Evolutionary conservation across 2,329 filamentous ascomycete species (phyloP).

Genomic region (Ceratocystis harringtonii): DNA sequence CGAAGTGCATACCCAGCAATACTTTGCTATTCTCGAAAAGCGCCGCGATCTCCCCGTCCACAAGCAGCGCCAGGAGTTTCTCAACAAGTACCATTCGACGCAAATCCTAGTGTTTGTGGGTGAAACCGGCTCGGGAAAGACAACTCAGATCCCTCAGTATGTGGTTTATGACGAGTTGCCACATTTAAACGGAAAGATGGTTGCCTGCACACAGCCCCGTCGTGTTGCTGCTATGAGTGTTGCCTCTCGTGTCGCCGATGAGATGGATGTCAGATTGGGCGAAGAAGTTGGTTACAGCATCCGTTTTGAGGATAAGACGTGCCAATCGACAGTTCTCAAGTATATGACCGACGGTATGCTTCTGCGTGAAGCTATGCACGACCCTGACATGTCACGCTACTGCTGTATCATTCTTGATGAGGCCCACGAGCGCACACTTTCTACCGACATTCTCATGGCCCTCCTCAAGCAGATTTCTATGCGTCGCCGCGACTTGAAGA

Average conservation of each 20-base stretch:
- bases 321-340: conserved; percentile 79
- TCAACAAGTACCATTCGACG: conserved; percentile 78
- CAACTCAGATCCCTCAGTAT: conserved; percentile 96
- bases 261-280: conserved; percentile 85
- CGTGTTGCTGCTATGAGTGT: conserved; percentile 98
- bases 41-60: conserved; percentile 80
- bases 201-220: conserved; percentile 93
- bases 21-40: conserved; percentile 77
- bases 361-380: conserved; percentile 88
- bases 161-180: conserved; percentile 94
- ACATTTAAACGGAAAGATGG: conserved; percentile 69
- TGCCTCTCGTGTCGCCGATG: conserved; percentile 90
- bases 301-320: conserved; percentile 91
- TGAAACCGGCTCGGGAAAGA: conserved; percentile 98
- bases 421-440: conserved; percentile 92
- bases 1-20: conserved; percentile 59
- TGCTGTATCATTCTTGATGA: conserved; percentile 98
- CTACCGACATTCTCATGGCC: conserved; percentile 95
- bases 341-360: conserved; percentile 99
- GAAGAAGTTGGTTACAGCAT: conserved; percentile 98
- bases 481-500: conserved; percentile 78
- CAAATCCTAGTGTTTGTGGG: conserved; percentile 98
- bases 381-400: conserved; percentile 80
- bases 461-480: conserved; percentile 78
- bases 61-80: conserved; percentile 84